Base-by-base conservation (phyloP, 2,329 filamentous ascomycete species). In the Fusarium phyllophilum region DNA sequence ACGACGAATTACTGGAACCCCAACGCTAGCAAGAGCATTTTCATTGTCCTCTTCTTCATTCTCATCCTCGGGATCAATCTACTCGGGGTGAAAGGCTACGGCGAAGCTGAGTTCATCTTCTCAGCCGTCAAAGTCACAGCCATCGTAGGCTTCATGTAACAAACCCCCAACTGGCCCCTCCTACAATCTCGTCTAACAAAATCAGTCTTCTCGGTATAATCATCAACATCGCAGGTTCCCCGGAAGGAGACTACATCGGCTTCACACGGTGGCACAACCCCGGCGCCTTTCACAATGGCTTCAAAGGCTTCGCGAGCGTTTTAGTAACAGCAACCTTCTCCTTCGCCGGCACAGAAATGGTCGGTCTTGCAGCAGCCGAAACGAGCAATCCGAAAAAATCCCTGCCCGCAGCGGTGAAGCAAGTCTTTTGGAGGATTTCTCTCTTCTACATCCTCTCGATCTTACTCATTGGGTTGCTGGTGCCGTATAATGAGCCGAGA, bases 371-470 rank as follows among this genome's bases (percentile, higher is more conserved):
- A 4, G 92, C 93, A 1, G 93, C 93, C 29, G 93, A 95, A 80
- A 93, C 92, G 0, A 89, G 88, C 20, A 94, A 94, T 78, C 93
- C 93, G 4, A 88, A 92, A 63, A 94, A 96, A 79, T 93, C 92
- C 3, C 87, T 98, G 1, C 95, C 95, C 0, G 94, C 90, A 1
- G 95, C 95, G 15, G 91, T 96, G 77, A 97, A 97, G 83, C 95
- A 97, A 80, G 94, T 97, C 26, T 97, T 97, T 82, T 97, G 95
- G 95, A 91, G 95, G 75, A 97, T 97, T 78, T 90, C 90, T 7
- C 86, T 97, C 52, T 97, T 98, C 84, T 98, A 97, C 84, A 87
- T 97, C 57, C 90, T 96, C 31, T 93, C 93, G 0, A 88, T 97
- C 8, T 89, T 90, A 15, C 85, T 98, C 5, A 90, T 98, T 64